Conservation (phyloP, 75 land plant genomes). For the Chamaecyparis obtusa region DNA sequence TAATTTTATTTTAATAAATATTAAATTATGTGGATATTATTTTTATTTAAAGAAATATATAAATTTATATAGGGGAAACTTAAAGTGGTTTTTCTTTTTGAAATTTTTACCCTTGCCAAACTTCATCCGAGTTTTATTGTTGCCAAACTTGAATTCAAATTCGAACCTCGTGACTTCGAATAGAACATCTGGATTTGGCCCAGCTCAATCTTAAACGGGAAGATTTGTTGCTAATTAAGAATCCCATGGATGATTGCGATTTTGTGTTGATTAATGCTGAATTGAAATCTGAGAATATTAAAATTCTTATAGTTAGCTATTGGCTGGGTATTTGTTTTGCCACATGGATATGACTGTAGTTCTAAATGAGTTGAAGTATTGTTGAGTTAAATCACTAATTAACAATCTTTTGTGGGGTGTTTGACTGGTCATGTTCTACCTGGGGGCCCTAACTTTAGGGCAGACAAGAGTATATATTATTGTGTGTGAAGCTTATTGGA, state of each 20-base stretch:
- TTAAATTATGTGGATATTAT: too few species aligned
- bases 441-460: not conserved
- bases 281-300: not conserved
- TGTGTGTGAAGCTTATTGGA: not conserved
- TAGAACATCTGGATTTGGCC: not conserved
- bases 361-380: not conserved
- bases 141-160: too few species aligned
- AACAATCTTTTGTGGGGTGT: not conserved
- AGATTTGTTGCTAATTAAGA: not conserved
- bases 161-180: too few species aligned
- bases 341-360: not conserved
- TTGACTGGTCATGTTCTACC: not conserved
- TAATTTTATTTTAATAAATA: too few species aligned
- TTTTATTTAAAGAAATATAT: too few species aligned
- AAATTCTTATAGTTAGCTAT: not conserved
- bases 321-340: not conserved
- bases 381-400: not conserved
- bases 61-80: too few species aligned
- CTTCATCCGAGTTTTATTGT: too few species aligned
- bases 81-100: too few species aligned
- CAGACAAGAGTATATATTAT: not conserved
- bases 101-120: too few species aligned
- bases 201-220: not conserved
- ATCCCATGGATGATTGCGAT: not conserved
- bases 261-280: not conserved